Evolutionary conservation across 495 filamentous ascomycete species (phyloP).

Genomic region (Hypoxylon fuscum): DNA sequence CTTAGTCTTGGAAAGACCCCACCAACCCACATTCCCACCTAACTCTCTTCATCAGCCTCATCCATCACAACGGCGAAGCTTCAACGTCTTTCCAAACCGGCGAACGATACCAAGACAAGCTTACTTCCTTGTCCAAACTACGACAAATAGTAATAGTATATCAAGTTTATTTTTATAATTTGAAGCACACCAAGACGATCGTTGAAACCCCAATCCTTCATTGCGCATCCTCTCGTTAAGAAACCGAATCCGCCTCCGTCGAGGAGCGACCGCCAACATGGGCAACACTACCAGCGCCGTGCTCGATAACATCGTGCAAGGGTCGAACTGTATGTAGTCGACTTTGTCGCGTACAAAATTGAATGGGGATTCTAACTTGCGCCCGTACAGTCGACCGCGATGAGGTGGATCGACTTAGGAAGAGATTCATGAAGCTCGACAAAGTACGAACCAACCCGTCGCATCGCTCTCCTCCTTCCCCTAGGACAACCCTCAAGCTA

Average conservation of each 20-base stretch:
- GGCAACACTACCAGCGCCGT: constrained; percentile 84
- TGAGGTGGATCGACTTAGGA: constrained; percentile 93
- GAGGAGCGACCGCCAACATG: constrained; percentile 61
- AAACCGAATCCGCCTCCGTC: constrained; percentile 24
- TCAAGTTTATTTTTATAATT: not conserved
- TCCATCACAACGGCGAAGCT: constrained; percentile 5
- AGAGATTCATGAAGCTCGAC: constrained; percentile 99
- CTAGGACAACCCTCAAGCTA: constrained; percentile 11
- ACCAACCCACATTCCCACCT: constrained; percentile 34
- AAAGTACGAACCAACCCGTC: constrained; percentile 68
- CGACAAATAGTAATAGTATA: not conserved
- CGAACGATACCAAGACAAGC: constrained; percentile 3
- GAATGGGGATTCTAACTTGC: constrained; percentile 6
- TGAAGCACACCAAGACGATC: not conserved
- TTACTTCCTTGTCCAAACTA: not conserved
- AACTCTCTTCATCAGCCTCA: constrained; percentile 35
- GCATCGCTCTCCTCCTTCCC: not conserved
- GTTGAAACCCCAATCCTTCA: not conserved
- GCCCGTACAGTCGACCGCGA: constrained; percentile 83
- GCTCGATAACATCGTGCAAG: constrained; percentile 94
- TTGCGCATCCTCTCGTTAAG: not conserved
- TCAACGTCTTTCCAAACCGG: constrained; percentile 17
- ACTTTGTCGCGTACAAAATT: not conserved
- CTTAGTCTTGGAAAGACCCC: constrained; percentile 29
- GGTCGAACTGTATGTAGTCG: constrained; percentile 82